Base-by-base conservation (phyloP, 1,284 basidiomycete species). In the Stygiomarasmius scandens region DNA sequence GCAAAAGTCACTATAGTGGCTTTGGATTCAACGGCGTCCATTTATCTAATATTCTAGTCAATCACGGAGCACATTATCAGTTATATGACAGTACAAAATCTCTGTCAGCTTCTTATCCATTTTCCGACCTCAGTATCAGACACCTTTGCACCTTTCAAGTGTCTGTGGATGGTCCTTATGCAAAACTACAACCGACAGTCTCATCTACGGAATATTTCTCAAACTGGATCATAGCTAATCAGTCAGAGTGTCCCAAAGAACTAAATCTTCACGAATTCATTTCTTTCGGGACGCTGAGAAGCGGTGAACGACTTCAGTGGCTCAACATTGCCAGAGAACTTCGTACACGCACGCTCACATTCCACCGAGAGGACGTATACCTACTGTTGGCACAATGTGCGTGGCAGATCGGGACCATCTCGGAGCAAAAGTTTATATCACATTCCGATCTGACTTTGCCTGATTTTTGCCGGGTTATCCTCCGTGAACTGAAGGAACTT, bases 241-340 rank as follows among this genome's bases (percentile, higher is more conserved):
- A 83, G 59, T 63, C 61, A 0, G 61, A 71, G 3, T 79, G 77
- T 38, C 71, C 72, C 2, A 50, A 55, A 1, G 67, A 73, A 1
- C 59, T 83, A 2, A 69, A 60, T 5, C 61, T 78, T 2, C 79
- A 82, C 32, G 80, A 83, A 56, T 77, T 71, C 43, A 63, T 74
- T 6, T 69, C 76, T 0, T 82, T 79, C 56, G 74, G 74, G 0
- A 66, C 67, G 32, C 57, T 83, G 27, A 77, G 81, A 3, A 71
- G 76, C 32, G 80, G 81, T 1, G 59, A 66, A 4, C 63, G 62
- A 1, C 60, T 83, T 0, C 82, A 83, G 48, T 83, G 81, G 81
- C 61, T 77, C 43, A 84, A 83, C 56, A 75, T 83, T 14, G 63
- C 72, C 5, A 69, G 75, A 22, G 79, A 78, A 58, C 58, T 83